Base-by-base conservation (phyloP, 257 asterid species). In the Perilla frutescens region DNA sequence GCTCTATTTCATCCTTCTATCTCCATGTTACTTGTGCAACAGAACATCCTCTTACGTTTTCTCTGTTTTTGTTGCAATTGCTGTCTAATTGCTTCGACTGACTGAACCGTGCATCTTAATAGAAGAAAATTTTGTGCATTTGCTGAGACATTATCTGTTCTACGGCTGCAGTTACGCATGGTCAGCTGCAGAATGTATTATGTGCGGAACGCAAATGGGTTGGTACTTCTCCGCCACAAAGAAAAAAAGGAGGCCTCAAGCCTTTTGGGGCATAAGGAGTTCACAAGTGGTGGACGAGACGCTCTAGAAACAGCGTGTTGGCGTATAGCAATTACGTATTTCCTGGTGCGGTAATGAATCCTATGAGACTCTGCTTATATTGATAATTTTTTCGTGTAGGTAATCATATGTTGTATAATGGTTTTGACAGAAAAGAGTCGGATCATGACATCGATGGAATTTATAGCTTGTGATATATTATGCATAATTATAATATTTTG, bases 241-340 rank as follows among this genome's bases (percentile, higher is more conserved):
- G 75, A 87, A 76, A 77, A 88, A 79, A 72, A 55, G 89, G 86
- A 84, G 78, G 79, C 98, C 98, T 11, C 85, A 71, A 67, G 92
- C 96, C 31, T 93, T 93, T 79, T 93, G 98, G 98, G 98, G 97
- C 55, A 81, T 93, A 68, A 79, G 97, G 82, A 89, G 95, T 81
- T 89, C 98, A 6, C 97, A 93, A 80, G 87, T 93, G 64, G 83
- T 82, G 50, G 98, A 93, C 13, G 87, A 84, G 64, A 63, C 81
- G 14, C 83, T 67, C 76, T 83, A 78, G 81, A 66, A 51, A 43
- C 62, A 11, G 79, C n/a, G 68, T n/a, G 68, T 14, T 11, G 29
- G 36, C 14, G 3, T 51, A 15, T 15, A 20, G 55, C 13, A 37
- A 32, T 29, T 40, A 53, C 76, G 63, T 60, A 67, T 48, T 20